These are phyloP conservation scores for Diaporthe nobilis DNA, from an alignment of 2,329 filamentous ascomycete genomes.

Conservation along the genomic window DNA sequence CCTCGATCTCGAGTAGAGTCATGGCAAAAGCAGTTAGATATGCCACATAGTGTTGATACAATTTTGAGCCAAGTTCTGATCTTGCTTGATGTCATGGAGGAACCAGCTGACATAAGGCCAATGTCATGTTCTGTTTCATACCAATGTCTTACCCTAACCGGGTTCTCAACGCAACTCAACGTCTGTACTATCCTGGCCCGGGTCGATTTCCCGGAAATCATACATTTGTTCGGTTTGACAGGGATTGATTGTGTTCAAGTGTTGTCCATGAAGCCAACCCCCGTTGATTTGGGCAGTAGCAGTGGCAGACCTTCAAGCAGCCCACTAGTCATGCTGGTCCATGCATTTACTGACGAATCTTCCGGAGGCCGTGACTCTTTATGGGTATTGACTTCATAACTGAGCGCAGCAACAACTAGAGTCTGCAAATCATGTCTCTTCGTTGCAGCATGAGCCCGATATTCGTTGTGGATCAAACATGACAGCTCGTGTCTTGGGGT, in stretches of 20 bases:
- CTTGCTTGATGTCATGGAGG: neutral
- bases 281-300: neutral
- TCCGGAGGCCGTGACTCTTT: neutral
- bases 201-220: constrained; percentile 15
- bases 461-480: constrained; percentile 1
- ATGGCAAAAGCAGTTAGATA: neutral
- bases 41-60: neutral
- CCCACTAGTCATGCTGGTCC: neutral
- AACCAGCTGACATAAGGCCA: neutral
- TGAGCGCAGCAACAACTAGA: neutral
- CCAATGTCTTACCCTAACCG: neutral
- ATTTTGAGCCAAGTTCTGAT: neutral
- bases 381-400: neutral
- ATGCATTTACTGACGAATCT: neutral
- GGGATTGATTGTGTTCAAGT: neutral
- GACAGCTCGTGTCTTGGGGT: constrained; percentile 10
- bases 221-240: neutral
- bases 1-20: neutral
- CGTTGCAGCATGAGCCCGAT: neutral
- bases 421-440: neutral
- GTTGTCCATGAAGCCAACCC: neutral
- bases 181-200: neutral
- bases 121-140: neutral
- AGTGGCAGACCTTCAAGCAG: neutral
- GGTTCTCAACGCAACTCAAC: neutral